Percentiles rank a stretch among this genome's conserved stretches.
These are phyloP conservation scores for Diatrype stigma DNA, from an alignment of 2,329 filamentous ascomycete genomes.

Conservation along the genomic window DNA sequence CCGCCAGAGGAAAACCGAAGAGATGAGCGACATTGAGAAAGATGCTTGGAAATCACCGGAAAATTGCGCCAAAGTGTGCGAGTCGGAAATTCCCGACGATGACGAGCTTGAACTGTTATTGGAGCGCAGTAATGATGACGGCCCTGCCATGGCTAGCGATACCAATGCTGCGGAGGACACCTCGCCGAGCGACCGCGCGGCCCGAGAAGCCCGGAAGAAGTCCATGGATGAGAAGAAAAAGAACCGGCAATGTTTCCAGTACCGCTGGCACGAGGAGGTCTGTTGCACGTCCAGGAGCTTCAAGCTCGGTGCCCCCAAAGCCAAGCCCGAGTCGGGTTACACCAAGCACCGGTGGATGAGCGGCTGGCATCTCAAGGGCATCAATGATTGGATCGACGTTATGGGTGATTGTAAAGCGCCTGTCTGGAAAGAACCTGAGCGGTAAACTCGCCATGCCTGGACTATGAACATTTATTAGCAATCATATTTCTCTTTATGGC, in stretches of 20 bases:
- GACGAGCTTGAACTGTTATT: slow-evolving; percentile 25
- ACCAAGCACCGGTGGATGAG: slow-evolving; percentile 33
- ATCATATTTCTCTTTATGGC: neutral
- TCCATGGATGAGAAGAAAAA: slow-evolving; percentile 27
- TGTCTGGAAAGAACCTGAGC: slow-evolving; percentile 35
- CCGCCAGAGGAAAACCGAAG: slow-evolving; percentile 33
- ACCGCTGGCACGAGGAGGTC: slow-evolving; percentile 39
- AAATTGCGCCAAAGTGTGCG: slow-evolving; percentile 47
- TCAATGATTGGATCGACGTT: slow-evolving; percentile 42
- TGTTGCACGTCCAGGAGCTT: slow-evolving; percentile 42
- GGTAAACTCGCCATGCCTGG: neutral
- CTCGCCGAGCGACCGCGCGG: slow-evolving; percentile 17
- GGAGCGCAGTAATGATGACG: slow-evolving; percentile 18
- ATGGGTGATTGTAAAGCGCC: slow-evolving; percentile 38
- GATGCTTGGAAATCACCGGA: slow-evolving; percentile 41
- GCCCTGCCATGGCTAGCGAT: slow-evolving; percentile 19
- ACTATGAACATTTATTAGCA: neutral
- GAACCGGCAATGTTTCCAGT: slow-evolving; percentile 40
- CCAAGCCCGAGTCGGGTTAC: slow-evolving; percentile 23
- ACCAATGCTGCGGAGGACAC: slow-evolving; percentile 25
- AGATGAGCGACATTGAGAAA: slow-evolving; percentile 29
- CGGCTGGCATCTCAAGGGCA: slow-evolving; percentile 44
- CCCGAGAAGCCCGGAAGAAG: slow-evolving; percentile 17
- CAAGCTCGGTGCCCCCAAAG: slow-evolving; percentile 37
- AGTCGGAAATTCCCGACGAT: slow-evolving; percentile 33